Evolutionary conservation across 495 filamentous ascomycete species (phyloP), one percentile per base, ranked within the genome.

Genomic region (Corynascus novoguineensis): DNA sequence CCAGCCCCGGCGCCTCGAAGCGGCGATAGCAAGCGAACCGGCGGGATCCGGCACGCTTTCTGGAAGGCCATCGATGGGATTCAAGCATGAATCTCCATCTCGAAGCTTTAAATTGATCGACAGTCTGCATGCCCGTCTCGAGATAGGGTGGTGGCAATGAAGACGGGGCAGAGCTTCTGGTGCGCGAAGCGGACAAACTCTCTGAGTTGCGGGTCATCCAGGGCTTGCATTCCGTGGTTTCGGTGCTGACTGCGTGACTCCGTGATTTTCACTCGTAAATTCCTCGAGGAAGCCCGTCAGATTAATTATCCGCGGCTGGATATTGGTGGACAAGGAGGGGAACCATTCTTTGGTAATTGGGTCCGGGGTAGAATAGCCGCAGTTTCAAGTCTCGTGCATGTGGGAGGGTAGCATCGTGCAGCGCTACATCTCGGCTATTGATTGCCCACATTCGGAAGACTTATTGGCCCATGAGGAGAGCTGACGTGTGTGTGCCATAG

Each of bases 301-400:
- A 64, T 69, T 58, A 61, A 67, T 68, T 67, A 64, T 35, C 61
- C 56, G 48, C 37, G 22, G 51, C 54, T 54, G 45, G 50, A 54
- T 53, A 60, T 58, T 65, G 60, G 56, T 52, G 52, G 32, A 48
- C 40, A 53, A 44, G 44, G 50, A 17, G 55, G 55, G 53, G 47
- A 57, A 35, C 44, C 31, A 37, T 25, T 54, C 37, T 37, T 27
- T 51, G 45, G 51, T 28, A 53, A 47, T 63, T 64, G 55, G 59
- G 60, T 67, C 63, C 64, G 59, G 63, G 54, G 62, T 29, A 53
- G 50, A 61, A 69, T 71, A 71, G 68, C 68, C 68, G 66, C 64
- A 60, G 68, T 69, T 69, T 71, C 66, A 70, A 40, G 58, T 65
- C 38, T 55, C 48, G 55, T 51, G 45, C 50, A 60, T 59, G 51